Evolutionary conservation across 306 rosid species (phyloP).

Genomic region (Ziziphus jujuba): DNA sequence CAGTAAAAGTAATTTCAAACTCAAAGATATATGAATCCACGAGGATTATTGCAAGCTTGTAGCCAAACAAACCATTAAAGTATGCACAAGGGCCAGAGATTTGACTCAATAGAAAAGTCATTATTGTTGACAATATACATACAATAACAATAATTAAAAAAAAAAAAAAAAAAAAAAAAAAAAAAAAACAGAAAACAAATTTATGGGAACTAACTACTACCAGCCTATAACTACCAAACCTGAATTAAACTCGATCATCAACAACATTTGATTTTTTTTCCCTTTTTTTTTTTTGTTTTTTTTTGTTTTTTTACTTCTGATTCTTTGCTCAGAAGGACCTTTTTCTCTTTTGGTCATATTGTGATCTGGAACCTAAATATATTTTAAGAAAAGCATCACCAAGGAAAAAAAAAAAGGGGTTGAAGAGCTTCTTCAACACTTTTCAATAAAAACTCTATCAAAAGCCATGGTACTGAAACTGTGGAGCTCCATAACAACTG

Average conservation of each 20-base stretch:
- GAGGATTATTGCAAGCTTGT: not conserved
- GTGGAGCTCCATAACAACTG: slow-evolving; percentile 36
- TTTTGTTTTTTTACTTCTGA: slow-evolving; percentile 7
- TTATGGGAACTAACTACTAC: slow-evolving; percentile 20
- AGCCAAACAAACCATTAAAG: not conserved
- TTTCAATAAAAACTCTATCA: no score
- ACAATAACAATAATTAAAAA: not conserved
- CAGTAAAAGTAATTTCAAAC: no score
- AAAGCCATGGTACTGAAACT: slow-evolving; percentile 56
- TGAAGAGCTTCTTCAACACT: not conserved
- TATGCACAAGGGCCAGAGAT: not conserved
- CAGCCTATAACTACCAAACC: slow-evolving; percentile 35
- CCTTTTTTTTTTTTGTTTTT: no score
- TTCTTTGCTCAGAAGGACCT: slow-evolving; percentile 30
- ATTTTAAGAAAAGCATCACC: slow-evolving; percentile 17
- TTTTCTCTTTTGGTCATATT: slow-evolving; percentile 18
- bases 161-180: slow-evolving; percentile 4
- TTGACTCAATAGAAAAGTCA: not conserved
- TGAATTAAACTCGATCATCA: slow-evolving; percentile 24
- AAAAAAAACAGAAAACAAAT: slow-evolving; percentile 6
- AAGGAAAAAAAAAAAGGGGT: no score
- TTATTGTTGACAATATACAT: slow-evolving; percentile 5
- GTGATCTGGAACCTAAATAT: slow-evolving; percentile 23
- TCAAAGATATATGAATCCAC: no score
- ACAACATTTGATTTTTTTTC: slow-evolving; percentile 29